phyloP scores from a whole-genome alignment of 495 filamentous ascomycete genomes.

The Penicillium goetzii region DNA sequence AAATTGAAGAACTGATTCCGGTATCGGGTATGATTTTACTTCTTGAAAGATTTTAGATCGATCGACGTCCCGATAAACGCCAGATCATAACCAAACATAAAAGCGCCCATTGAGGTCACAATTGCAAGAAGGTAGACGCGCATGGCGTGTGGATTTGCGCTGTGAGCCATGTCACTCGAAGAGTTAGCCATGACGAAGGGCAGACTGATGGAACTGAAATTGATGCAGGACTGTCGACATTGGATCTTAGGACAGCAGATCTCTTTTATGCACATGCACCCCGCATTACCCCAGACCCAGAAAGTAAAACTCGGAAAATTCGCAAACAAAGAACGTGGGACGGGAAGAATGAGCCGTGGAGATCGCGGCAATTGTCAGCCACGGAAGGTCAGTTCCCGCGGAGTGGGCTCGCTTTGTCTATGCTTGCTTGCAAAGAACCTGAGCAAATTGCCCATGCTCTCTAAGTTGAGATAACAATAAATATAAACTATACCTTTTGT shows the following conservation, averaged over 20 bases:
- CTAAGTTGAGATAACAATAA: not conserved
- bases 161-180: not conserved
- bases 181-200: not conserved
- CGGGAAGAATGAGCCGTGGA: slow-evolving; percentile 6
- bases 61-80: slow-evolving; percentile 30
- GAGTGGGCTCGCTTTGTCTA: not conserved
- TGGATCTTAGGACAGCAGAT: not conserved
- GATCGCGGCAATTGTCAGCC: not conserved
- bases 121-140: slow-evolving; percentile 27
- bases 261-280: slow-evolving; percentile 11
- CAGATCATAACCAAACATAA: slow-evolving; percentile 28
- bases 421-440: not conserved
- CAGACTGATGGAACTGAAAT: not conserved
- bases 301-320: not conserved
- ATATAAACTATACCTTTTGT: not conserved
- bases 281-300: slow-evolving; percentile 11
- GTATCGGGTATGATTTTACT: slow-evolving; percentile 2
- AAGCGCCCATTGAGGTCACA: slow-evolving; percentile 27
- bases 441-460: not conserved
- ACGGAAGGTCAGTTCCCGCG: slow-evolving; percentile 15
- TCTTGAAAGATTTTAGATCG: slow-evolving; percentile 18
- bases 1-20: not conserved
- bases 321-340: slow-evolving; percentile 2
- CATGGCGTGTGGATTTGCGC: slow-evolving; percentile 1
- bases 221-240: not conserved